phyloP scores from a whole-genome alignment of 129 eudicot species.

The Flaveria linearis region DNA sequence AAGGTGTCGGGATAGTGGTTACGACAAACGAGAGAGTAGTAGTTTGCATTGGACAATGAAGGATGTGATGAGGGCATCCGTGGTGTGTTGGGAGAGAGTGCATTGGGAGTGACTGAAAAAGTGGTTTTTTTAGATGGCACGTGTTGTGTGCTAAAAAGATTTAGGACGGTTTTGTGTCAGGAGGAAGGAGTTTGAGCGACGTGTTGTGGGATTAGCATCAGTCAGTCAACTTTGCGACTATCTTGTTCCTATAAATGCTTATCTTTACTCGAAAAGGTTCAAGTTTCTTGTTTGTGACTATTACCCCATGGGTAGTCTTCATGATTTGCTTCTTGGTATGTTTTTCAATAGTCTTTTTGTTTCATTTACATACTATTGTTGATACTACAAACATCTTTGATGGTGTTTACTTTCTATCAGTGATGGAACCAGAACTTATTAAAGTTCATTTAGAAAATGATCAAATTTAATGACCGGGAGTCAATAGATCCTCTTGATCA shows the following conservation, averaged over 20 bases:
- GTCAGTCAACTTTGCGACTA: conserved; percentile 34
- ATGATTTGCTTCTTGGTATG: conserved; percentile 50
- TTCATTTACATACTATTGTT: not conserved
- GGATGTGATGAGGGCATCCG: conserved; percentile 55
- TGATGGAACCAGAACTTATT: too few relatives aligned
- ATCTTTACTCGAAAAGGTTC: conserved; percentile 52
- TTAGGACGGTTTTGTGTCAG: conserved; percentile 36
- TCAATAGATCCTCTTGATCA: too few relatives aligned
- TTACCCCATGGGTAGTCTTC: conserved; percentile 61
- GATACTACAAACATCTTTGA: too few relatives aligned
- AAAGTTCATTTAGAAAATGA: too few relatives aligned
- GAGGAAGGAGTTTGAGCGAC: conserved; percentile 42
- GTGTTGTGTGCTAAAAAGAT: conserved; percentile 45
- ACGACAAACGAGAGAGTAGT: not conserved
- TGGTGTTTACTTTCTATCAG: too few relatives aligned
- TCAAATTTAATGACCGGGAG: too few relatives aligned
- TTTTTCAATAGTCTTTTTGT: not conserved
- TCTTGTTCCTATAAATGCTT: conserved; percentile 47
- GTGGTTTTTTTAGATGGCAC: conserved; percentile 41
- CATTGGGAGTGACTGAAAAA: conserved; percentile 49
- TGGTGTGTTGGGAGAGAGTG: conserved; percentile 53
- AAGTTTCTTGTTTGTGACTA: conserved; percentile 54
- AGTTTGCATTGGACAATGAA: conserved; percentile 36
- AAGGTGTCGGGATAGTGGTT: conserved; percentile 10
- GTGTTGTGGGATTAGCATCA: conserved; percentile 29